Evolutionary conservation across 768 basidiomycete genomes (phyloP), one percentile per base, ranked within the genome.

Genomic region (Dendrothele bispora): DNA sequence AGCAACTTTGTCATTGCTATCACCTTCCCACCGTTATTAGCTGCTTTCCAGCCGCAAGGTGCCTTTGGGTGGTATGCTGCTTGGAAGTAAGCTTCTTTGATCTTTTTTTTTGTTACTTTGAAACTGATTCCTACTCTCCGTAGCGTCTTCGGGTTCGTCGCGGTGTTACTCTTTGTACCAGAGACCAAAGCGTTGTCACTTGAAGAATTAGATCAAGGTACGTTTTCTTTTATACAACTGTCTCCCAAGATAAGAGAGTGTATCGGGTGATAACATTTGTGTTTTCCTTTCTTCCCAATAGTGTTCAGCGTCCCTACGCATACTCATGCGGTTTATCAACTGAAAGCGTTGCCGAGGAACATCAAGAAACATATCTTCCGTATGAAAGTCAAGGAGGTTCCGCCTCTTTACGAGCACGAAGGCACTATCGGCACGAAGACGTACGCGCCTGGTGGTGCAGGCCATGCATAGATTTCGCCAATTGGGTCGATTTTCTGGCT

Each of bases 1-100:
- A 70, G 68, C 63, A 83, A 84, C 63, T 84, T 83, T 46, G 58
- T 84, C 34, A 69, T 86, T 41, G 78, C 83, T 1, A 75, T 87
- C 49, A 86, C 85, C 1, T 90, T 86, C 77, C 88, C 88, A 15
- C 78, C 73, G 7, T 69, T 91, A 27, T 59, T 84, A 14, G 69
- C 72, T 2, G 80, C 84, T 0, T 83, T 90, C 65, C 74, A 69
- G 50, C 79, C 84, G 1, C 79, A 82, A 53, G 88, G 86, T 37
- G 87, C 86, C 6, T 90, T 89, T 62, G 80, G 75, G 11, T 89
- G 82, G 78, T 88, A 86, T 55, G 82, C 82, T 15, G 83, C 64
- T 0, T 84, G 83, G 83, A 71, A 70, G 61, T 70, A 54, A 48
- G 65, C 57, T 26, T 54, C 38, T 12, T 32, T n/a, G n/a, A n/a